These are phyloP conservation scores for Eucalyptus decipiens DNA, from an alignment of 345 rosid genomes.

Conservation along the genomic window DNA sequence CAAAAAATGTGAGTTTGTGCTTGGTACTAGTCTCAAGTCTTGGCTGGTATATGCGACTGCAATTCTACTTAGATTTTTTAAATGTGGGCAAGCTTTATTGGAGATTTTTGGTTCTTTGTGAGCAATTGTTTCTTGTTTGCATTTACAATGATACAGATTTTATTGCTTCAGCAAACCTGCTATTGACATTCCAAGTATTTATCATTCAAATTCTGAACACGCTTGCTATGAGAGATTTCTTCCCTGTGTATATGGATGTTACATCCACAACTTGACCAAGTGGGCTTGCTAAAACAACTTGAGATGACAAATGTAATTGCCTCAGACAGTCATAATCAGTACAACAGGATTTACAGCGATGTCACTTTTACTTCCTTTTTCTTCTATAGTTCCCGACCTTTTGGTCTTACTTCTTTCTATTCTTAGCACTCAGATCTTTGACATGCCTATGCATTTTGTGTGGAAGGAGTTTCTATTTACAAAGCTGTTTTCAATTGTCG, in stretches of 20 bases:
- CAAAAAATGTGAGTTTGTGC: background rate
- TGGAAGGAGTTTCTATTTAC: background rate
- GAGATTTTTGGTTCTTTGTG: background rate
- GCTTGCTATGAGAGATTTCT: background rate
- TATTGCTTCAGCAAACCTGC: background rate
- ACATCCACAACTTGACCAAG: background rate
- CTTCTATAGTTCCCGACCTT: background rate
- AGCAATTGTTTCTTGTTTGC: background rate
- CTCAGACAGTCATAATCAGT: background rate
- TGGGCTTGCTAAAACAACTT: background rate
- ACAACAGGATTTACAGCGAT: background rate
- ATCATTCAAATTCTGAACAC: background rate
- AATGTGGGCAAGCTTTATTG: background rate
- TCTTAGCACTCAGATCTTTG: background rate
- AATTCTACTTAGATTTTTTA: background rate
- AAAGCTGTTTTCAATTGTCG: background rate
- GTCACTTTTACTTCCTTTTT: background rate
- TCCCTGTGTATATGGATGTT: background rate
- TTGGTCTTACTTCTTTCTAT: background rate
- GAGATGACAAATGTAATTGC: background rate
- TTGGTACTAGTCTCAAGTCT: background rate
- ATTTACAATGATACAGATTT: background rate
- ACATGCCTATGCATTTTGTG: background rate
- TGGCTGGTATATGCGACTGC: background rate
- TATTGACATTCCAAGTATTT: background rate